Conservation (phyloP, 345 rosid genomes). For the Diplotaxis tenuifolia region DNA sequence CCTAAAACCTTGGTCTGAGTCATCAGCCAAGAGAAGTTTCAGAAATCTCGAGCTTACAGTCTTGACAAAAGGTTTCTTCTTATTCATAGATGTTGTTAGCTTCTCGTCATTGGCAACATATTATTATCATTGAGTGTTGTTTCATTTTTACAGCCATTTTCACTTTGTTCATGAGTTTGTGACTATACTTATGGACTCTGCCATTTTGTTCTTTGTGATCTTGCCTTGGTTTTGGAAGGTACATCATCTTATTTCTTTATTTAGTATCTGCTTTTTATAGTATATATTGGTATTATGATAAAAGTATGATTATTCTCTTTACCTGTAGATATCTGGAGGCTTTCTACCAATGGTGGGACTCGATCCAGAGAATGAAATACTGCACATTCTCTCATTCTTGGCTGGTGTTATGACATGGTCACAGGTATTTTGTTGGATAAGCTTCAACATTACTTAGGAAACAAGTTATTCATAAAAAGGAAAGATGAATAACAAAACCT, state of each 20-base stretch:
- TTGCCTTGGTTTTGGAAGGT: constrained; percentile 99
- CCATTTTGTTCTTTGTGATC: constrained; percentile 82
- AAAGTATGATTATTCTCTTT: constrained; percentile 12
- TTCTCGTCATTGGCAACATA: background rate
- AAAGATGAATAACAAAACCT: no score
- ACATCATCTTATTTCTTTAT: constrained; percentile 14
- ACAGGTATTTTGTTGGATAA: no score
- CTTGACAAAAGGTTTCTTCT: constrained; percentile 86
- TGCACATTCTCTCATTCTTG: constrained; percentile 85
- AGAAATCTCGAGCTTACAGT: constrained; percentile 89
- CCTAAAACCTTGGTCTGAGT: constrained; percentile 89
- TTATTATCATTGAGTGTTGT: constrained; percentile 1
- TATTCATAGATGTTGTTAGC: background rate
- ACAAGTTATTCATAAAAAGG: no score
- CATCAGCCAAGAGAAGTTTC: constrained; percentile 89
- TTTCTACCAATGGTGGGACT: constrained; percentile 67
- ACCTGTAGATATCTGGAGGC: constrained; percentile 68
- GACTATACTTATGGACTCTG: constrained; percentile 86
- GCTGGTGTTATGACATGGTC: constrained; percentile 96
- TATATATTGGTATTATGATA: background rate
- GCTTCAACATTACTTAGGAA: no score
- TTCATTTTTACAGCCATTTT: constrained; percentile 59
- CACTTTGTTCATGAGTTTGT: constrained; percentile 89
- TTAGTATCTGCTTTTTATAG: background rate
- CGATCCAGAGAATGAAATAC: constrained; percentile 75